Base-by-base conservation (phyloP, 192 early-diverging fungal genomes). In the Coemansia nantahalensis region DNA sequence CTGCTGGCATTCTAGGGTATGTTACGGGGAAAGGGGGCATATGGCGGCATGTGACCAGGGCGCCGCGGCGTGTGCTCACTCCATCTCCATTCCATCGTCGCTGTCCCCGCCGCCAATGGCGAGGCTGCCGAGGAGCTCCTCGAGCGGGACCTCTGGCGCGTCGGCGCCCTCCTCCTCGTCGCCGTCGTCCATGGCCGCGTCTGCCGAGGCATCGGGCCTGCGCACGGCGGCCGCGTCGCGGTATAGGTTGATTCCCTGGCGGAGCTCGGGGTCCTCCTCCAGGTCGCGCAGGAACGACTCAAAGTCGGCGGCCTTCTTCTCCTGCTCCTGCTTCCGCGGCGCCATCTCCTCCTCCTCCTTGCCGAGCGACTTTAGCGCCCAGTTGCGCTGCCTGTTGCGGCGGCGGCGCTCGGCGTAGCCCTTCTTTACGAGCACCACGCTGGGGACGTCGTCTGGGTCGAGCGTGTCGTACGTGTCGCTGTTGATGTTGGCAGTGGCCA, bases 251-350 rank as follows among this genome's bases (percentile, higher is more conserved):
- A 99, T 78, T 60, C 90, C 91, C 56, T 89, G 86, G 46, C 96
- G 82, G 50, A 97, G 82, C 77, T 99, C 96, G 22, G 92, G 81
- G 80, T 99, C 96, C 76, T 99, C 96, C 76, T 99, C 96, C 41
- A 99, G 78, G 78, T 99, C 96, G 58, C 92, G 86, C 86, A 97
- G 77, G 80, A 99, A 99, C 58, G 89, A 62, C 68, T 99, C 96
- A 63, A 88, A 90, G 74, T 99, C 96, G 37, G 86, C 70, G 46
- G 96, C 92, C 39, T 84, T 82, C 56, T 81, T 80, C 37, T 82
- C 83, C 63, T 80, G 68, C 23, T 94, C 93, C 54, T 85, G 79
- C 59, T 92, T 92, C 56, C 83, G 83, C 12, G 79, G 67, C 15
- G 75, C 75, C 65, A 85, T 78, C n/a, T 93, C 92, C 56, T 92